Evolutionary conservation across 2,329 filamentous ascomycete species (phyloP), one percentile per base, ranked within the genome.

Genomic region (Drechslerella coelobrocha): DNA sequence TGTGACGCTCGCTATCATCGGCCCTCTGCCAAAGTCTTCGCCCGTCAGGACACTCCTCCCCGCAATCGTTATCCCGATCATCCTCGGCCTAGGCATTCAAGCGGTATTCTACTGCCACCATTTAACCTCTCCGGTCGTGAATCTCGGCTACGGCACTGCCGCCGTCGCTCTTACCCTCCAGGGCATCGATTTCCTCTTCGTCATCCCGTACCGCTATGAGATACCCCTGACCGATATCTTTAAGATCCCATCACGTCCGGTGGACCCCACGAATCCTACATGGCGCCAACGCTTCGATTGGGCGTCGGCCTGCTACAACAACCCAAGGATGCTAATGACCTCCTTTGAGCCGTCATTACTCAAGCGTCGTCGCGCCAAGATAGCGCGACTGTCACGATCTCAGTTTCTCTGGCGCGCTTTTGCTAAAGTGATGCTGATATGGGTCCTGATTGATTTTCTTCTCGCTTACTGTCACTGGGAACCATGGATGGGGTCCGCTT

Each of bases 251-350:
- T 31, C 29, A 59, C 53, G 19, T 52, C 65, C 41, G 54, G 59
- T 48, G 48, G 52, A 24, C 43, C 59, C 47, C 8, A 12, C 45
- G 17, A 62, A 60, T 31, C 27, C 66, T 10, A 71, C 66, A 26
- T 71, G 66, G 66, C 43, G 27, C 34, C 66, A 71, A 19, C 59
- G 66, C 2, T 60, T 71, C 59, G 66, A 71, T 17, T 71, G 66
- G 66, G 59, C 66, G 31, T 19, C 26, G 6, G 66, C 66, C 19
- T 59, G 29, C 51, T 63, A 57, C 27, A 71, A 55, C 34, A 71
- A 71, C 23, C 66, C 66, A 0, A 47, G 66, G 24, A 71, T 71
- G 66, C 14, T 71, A 8, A 27, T 53, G 12, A 71, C 66, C 17
- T 59, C 66, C 0, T 60, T 71, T 12, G 66, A 71, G 27, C 66